Conservation (phyloP, 805 yeast genomes). For the Wickerhamomyces chambardii region DNA sequence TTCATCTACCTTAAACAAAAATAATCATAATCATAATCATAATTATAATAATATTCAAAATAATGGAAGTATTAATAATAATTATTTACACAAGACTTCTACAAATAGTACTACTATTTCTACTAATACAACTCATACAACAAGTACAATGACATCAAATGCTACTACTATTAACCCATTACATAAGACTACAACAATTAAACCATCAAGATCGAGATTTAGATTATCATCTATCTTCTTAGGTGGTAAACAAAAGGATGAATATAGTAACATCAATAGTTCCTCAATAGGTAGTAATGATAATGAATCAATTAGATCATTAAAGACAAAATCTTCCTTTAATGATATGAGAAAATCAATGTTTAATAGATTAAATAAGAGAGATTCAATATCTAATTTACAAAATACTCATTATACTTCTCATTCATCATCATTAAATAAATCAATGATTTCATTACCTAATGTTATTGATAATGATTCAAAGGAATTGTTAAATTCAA, state of each 20-base stretch:
- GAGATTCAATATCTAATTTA: constrained; percentile 14
- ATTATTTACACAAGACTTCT: too few relatives aligned
- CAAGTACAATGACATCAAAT: constrained; percentile 1
- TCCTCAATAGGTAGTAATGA: not conserved
- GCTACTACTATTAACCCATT: constrained; percentile 12
- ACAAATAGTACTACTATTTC: too few relatives aligned
- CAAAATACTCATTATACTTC: too few relatives aligned
- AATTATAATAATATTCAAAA: too few relatives aligned
- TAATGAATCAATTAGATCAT: constrained; percentile 15
- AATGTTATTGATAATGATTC: constrained; percentile 42
- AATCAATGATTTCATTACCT: constrained; percentile 46
- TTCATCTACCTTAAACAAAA: too few relatives aligned
- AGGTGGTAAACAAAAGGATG: not conserved
- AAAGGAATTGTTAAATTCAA: constrained; percentile 43
- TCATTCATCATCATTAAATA: constrained; percentile 16
- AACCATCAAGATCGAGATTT: constrained; percentile 16
- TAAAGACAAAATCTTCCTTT: constrained; percentile 15
- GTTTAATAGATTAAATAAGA: constrained; percentile 13
- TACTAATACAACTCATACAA: too few relatives aligned
- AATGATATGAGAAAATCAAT: constrained; percentile 21
- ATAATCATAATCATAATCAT: too few relatives aligned
- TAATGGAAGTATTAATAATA: too few relatives aligned
- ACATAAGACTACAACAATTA: constrained; percentile 6
- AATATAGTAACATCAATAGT: too few relatives aligned
- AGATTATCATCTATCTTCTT: constrained; percentile 17